These are phyloP conservation scores for Schizothecium vesticola DNA, from an alignment of 495 filamentous ascomycete species.

Conservation along the genomic window DNA sequence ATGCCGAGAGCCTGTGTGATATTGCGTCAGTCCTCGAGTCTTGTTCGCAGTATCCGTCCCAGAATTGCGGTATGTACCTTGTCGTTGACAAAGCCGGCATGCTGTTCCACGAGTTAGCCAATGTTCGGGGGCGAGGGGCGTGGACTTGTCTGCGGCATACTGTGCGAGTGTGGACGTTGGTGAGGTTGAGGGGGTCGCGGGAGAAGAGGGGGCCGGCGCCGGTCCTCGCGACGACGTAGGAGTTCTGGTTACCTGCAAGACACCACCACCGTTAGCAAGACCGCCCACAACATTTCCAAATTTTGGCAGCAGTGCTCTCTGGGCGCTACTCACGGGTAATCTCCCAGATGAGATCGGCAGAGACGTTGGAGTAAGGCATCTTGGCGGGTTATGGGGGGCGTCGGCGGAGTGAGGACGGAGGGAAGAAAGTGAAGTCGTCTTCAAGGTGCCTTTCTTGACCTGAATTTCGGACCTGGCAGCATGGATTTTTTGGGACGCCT, in stretches of 20 bases:
- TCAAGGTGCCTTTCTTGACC: conserved; percentile 26
- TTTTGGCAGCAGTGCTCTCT: not conserved
- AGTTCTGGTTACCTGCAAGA: conserved; percentile 64
- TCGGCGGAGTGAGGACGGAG: conserved; percentile 17
- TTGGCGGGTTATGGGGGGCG: conserved; percentile 30
- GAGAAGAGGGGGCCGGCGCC: conserved; percentile 81
- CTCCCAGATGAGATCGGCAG: conserved; percentile 87
- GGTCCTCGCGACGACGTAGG: conserved; percentile 86
- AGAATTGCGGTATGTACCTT: conserved; percentile 54
- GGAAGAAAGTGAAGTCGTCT: conserved; percentile 28
- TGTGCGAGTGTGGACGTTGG: conserved; percentile 88
- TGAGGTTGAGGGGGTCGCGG: conserved; percentile 83
- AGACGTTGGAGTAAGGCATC: conserved; percentile 58
- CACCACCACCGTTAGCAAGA: not conserved
- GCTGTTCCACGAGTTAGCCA: conserved; percentile 48
- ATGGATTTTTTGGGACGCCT: conserved; percentile 21
- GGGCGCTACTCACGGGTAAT: conserved; percentile 63
- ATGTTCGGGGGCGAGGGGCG: not conserved
- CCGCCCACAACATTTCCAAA: not conserved
- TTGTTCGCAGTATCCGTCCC: not conserved
- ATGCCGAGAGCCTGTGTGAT: conserved; percentile 71
- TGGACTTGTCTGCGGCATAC: conserved; percentile 40
- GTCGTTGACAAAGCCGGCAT: conserved; percentile 84
- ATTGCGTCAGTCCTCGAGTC: conserved; percentile 17
- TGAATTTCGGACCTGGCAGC: conserved; percentile 27